A percentile compares a stretch with the other conserved stretches of the same genome.
Conservation (phyloP, 345 rosid genomes). For the Limnanthes douglasii region DNA sequence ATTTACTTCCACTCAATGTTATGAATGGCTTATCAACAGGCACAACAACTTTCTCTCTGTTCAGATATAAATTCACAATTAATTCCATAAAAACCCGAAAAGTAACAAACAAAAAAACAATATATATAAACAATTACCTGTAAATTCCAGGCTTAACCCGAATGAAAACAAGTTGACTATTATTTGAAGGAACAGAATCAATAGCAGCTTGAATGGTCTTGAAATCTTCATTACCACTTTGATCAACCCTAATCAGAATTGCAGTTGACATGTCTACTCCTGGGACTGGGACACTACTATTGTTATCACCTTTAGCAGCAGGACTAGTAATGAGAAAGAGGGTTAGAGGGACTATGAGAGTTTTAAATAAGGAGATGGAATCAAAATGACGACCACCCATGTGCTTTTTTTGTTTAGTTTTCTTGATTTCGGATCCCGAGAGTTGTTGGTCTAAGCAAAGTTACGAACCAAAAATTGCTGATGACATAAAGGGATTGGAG, state of each 20-base stretch:
- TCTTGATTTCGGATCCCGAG: too few species aligned
- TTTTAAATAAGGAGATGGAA: too few species aligned
- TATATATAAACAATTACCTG: slow-evolving; percentile 17
- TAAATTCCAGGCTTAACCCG: slow-evolving; percentile 60
- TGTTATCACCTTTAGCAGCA: too few species aligned
- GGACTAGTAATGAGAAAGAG: too few species aligned
- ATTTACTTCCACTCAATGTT: slow-evolving; percentile 48
- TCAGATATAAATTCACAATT: neutral
- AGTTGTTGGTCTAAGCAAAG: too few species aligned
- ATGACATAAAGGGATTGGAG: too few species aligned
- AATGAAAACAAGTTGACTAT: slow-evolving; percentile 26
- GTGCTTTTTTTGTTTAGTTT: too few species aligned
- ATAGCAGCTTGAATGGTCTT: slow-evolving; percentile 53
- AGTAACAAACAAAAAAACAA: neutral
- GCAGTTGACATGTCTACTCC: too few species aligned
- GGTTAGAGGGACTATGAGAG: too few species aligned
- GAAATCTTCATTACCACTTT: slow-evolving; percentile 54
- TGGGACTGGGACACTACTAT: too few species aligned
- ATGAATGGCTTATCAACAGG: slow-evolving; percentile 63
- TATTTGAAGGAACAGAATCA: slow-evolving; percentile 41
- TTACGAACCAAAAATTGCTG: too few species aligned
- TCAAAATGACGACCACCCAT: too few species aligned
- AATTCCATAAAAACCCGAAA: neutral
- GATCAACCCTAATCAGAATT: slow-evolving; percentile 44
- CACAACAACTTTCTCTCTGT: slow-evolving; percentile 42